Evolutionary conservation across 768 basidiomycete species (phyloP).

Genomic region (Mycena sanguinolenta): DNA sequence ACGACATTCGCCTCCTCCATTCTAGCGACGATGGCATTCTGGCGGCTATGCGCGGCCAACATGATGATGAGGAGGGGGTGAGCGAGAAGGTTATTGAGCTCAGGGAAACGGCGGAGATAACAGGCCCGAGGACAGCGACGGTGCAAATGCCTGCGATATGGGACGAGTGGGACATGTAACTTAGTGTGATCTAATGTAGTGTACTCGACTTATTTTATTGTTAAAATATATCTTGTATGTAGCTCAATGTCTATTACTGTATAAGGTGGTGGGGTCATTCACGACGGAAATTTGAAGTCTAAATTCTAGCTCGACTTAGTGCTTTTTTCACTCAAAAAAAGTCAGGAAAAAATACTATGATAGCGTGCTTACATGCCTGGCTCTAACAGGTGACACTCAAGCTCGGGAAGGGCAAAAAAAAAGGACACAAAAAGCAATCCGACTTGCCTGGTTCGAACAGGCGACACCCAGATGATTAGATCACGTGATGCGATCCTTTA

Average conservation of each 20-base stretch:
- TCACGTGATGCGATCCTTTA: too few relatives aligned
- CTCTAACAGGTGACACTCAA: too few relatives aligned
- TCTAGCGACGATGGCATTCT: slow-evolving; percentile 66
- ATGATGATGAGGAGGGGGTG: slow-evolving; percentile 67
- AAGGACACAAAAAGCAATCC: too few relatives aligned
- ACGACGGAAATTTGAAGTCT: too few relatives aligned
- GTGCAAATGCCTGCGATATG: slow-evolving; percentile 58
- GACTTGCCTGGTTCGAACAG: too few relatives aligned
- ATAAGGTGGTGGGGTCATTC: too few relatives aligned
- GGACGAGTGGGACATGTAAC: slow-evolving; percentile 83
- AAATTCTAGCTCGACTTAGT: too few relatives aligned
- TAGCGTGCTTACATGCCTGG: too few relatives aligned
- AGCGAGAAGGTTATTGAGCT: slow-evolving; percentile 79
- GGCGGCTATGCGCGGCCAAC: slow-evolving; percentile 72
- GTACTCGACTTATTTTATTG: slow-evolving; percentile 20
- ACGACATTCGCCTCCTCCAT: slow-evolving; percentile 77
- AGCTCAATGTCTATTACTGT: background rate
- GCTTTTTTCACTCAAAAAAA: too few relatives aligned
- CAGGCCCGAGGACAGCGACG: slow-evolving; percentile 46
- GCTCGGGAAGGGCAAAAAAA: too few relatives aligned
- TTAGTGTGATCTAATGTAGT: slow-evolving; percentile 7
- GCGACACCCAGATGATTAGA: too few relatives aligned
- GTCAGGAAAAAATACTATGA: too few relatives aligned
- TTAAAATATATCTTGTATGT: slow-evolving; percentile 21
- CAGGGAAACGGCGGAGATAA: slow-evolving; percentile 74